Evolutionary conservation across 2,329 filamentous ascomycete genomes (phyloP), one percentile per base, ranked within the genome.

Genomic region (Fusarium penzigii): DNA sequence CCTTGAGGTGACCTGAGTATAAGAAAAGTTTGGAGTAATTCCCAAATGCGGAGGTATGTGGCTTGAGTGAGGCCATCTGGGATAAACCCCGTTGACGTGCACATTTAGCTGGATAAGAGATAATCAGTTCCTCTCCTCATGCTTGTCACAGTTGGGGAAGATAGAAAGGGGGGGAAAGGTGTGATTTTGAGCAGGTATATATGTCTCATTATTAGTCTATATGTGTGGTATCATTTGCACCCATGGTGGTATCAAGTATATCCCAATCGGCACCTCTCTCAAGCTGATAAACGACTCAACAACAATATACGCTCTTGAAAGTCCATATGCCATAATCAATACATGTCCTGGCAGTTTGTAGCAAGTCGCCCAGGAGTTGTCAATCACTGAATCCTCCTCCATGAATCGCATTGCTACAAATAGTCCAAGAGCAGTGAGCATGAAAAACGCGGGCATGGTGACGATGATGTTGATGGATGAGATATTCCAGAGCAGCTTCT

Each of bases 151-250:
- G 20, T 7, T 25, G 20, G 20, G 20, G 20, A 5, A 7, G 4
- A 25, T n/a, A n/a, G n/a, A 25, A 25, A 25, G 7, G 7, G 4
- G 20, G 7, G 20, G 20, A 25, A 25, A 5, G 4, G 20, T 4
- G 7, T 25, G 20, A 25, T 25, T 25, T 25, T 25, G 20, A 25
- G 7, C 20, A 5, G 20, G 4, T 25, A 25, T 7, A 25, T 7
- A 25, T 25, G 5, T 25, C 20, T 25, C 7, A 25, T 25, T 25
- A 25, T 34, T 36, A 12, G 32, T 36, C 32, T 36, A 52, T 17
- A 53, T 25, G 44, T 54, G 52, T 2, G 52, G 52, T 39, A 54
- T 17, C 29, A 48, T 20, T 17, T 54, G 44, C n/a, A 47, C 11
- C 44, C 52, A 54, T 17, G 49, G 25, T 3, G 48, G 48, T 20